Conservation (phyloP, 495 filamentous ascomycete genomes). For the Neurospora sp. region DNA sequence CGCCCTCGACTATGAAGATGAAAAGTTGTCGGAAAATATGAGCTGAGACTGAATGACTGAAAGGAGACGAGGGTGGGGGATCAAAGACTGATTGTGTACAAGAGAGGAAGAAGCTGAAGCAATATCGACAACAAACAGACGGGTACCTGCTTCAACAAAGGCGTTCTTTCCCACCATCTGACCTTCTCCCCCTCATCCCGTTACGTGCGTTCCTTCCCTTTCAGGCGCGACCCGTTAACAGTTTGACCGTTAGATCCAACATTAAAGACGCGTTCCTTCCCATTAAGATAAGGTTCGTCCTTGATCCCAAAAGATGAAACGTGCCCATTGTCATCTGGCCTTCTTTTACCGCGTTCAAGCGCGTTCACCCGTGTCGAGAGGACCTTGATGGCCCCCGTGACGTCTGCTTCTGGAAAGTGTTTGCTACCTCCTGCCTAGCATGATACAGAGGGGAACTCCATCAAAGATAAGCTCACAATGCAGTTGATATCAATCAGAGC, state of each 20-base stretch:
- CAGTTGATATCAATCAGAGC: not conserved
- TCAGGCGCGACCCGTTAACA: not conserved
- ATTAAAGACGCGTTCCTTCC: not conserved
- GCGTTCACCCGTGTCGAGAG: not conserved
- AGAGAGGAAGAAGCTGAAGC: not conserved
- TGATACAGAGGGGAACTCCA: not conserved
- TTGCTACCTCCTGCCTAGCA: not conserved
- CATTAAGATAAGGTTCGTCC: not conserved
- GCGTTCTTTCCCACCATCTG: not conserved
- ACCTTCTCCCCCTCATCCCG: not conserved
- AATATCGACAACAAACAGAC: conserved; percentile 1
- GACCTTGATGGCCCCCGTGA: not conserved
- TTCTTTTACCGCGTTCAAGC: not conserved
- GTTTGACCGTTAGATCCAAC: not conserved
- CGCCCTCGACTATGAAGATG: not conserved
- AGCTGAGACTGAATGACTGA: not conserved
- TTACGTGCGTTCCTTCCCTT: not conserved
- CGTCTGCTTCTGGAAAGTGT: not conserved
- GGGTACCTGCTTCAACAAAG: not conserved
- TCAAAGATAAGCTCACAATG: not conserved
- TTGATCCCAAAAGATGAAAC: not conserved
- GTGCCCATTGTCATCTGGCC: not conserved
- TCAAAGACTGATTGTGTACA: not conserved
- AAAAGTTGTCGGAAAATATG: not conserved
- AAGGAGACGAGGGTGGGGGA: not conserved